Evolutionary conservation across 2,329 filamentous ascomycete genomes (phyloP).

Genomic region (Calonectria leucothoes): DNA sequence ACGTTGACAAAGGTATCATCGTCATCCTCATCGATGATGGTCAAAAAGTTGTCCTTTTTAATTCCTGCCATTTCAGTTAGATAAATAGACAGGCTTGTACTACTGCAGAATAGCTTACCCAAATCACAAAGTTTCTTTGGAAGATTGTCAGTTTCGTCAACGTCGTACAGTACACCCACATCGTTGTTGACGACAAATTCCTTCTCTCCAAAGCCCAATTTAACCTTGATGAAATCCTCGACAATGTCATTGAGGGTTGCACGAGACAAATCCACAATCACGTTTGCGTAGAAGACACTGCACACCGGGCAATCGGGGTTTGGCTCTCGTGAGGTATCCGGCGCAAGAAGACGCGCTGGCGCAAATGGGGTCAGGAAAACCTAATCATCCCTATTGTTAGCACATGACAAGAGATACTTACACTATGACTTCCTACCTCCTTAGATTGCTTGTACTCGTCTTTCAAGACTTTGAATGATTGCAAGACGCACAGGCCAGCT

Average conservation of each 20-base stretch:
- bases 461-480: constrained; percentile 90
- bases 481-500: constrained; percentile 89
- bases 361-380: constrained; percentile 83
- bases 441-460: constrained; percentile 77
- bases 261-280: constrained; percentile 75
- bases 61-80: constrained; percentile 66
- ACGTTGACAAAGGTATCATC: constrained; percentile 82
- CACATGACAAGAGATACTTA: neutral
- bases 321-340: constrained; percentile 69
- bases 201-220: constrained; percentile 80
- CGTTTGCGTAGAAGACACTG: constrained; percentile 74
- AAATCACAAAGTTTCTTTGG: constrained; percentile 82
- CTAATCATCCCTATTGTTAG: constrained; percentile 48
- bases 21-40: constrained; percentile 85
- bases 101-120: constrained; percentile 57
- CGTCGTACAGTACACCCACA: constrained; percentile 77
- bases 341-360: constrained; percentile 67
- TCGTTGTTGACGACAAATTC: constrained; percentile 85
- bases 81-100: neutral
- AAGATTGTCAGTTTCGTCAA: constrained; percentile 87
- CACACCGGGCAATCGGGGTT: constrained; percentile 89
- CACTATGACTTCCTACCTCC: constrained; percentile 65
- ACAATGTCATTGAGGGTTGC: constrained; percentile 86
- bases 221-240: constrained; percentile 74
- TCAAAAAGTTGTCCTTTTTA: constrained; percentile 79